These are phyloP conservation scores for Neurospora sp. DNA, from an alignment of 495 filamentous ascomycete genomes.

Conservation along the genomic window DNA sequence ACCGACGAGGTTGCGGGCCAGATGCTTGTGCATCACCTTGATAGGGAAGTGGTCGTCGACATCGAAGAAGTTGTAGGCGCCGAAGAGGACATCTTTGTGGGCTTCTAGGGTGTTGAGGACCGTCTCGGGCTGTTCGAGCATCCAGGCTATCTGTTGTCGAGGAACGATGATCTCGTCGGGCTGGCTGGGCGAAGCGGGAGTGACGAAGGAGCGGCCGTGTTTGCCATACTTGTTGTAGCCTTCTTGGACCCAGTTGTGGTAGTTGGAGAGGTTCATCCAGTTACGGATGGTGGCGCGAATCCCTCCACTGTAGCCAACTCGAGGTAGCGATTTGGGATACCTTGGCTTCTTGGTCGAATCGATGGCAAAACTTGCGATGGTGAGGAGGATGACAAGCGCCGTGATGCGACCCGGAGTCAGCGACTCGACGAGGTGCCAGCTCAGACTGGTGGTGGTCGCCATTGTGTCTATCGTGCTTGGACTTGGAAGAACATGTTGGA, in stretches of 20 bases:
- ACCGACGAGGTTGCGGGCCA: conserved; percentile 22
- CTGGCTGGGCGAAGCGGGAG: conserved; percentile 20
- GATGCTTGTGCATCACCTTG: conserved; percentile 24
- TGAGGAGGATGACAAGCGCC: conserved; percentile 12
- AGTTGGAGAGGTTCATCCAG: conserved; percentile 19
- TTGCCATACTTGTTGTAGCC: conserved; percentile 29
- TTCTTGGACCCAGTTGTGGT: conserved; percentile 21
- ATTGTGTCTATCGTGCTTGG: not conserved
- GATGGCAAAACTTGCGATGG: conserved; percentile 21
- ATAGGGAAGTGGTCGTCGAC: conserved; percentile 22
- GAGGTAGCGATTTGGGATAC: conserved; percentile 23
- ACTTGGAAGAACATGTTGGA: not conserved
- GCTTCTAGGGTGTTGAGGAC: conserved; percentile 20
- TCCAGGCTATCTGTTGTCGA: conserved; percentile 23
- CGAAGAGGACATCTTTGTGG: conserved; percentile 21
- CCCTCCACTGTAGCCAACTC: conserved; percentile 20
- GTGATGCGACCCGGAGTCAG: conserved; percentile 15
- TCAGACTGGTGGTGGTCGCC: conserved; percentile 9
- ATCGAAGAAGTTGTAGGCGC: conserved; percentile 24
- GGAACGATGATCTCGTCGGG: conserved; percentile 27
- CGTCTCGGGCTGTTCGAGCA: conserved; percentile 28
- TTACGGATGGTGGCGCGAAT: conserved; percentile 20
- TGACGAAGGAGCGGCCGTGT: conserved; percentile 21
- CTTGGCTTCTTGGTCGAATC: conserved; percentile 24
- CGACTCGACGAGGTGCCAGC: conserved; percentile 18